Percentiles rank a stretch among this genome's conserved stretches.
Evolutionary conservation across 2,329 filamentous ascomycete species (phyloP).

Genomic region (Botrytis elliptica): DNA sequence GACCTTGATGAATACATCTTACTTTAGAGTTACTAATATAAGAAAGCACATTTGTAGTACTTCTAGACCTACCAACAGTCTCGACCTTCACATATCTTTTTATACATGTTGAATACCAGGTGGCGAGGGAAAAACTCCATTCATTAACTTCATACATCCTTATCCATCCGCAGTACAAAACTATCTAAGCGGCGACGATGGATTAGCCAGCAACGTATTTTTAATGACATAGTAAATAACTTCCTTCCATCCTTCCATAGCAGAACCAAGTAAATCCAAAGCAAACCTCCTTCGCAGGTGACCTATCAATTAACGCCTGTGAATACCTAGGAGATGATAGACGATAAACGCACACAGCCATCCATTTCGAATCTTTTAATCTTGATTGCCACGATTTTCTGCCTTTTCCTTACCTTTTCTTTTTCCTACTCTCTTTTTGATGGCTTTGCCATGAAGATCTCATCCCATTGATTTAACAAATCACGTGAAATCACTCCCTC

Average conservation of each 20-base stretch:
- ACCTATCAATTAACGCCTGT: conserved; percentile 2
- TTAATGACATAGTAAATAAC: neutral
- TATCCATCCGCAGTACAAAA: neutral
- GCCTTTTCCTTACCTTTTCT: neutral
- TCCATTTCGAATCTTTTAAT: neutral
- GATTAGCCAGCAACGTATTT: neutral
- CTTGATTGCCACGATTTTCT: neutral
- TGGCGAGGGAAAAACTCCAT: neutral
- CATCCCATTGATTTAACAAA: neutral
- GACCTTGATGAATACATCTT: neutral
- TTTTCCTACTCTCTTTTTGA: neutral
- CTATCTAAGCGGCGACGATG: neutral
- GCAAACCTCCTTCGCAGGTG: conserved; percentile 1
- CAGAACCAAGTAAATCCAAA: neutral
- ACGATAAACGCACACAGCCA: neutral
- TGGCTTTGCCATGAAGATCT: neutral
- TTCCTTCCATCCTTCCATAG: neutral
- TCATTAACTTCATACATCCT: conserved; percentile 1
- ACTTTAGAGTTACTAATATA: neutral
- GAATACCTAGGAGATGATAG: neutral
- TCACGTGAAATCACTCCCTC: neutral
- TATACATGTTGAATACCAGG: neutral
- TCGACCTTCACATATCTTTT: neutral
- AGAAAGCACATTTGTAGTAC: neutral
- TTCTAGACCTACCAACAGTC: neutral